These are phyloP conservation scores for Xylariaceae sp. DNA, from an alignment of 2,329 filamentous ascomycete species.

Conservation along the genomic window DNA sequence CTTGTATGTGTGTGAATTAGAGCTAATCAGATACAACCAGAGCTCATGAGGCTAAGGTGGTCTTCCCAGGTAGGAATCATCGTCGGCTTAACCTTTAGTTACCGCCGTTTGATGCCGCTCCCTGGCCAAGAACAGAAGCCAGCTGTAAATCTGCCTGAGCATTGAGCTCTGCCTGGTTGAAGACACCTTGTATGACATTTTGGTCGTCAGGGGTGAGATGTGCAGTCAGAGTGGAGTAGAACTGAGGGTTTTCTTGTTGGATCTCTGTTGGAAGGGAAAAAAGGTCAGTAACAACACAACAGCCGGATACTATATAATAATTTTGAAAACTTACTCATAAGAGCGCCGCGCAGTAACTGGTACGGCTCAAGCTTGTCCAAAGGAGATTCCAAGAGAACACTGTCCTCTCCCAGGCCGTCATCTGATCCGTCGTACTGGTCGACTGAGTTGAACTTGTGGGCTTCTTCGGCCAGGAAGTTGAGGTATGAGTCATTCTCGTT, in stretches of 20 bases:
- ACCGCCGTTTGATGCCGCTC: constrained; percentile 20
- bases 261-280: constrained; percentile 52
- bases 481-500: constrained; percentile 93
- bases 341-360: constrained; percentile 73
- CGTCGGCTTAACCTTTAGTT: constrained; percentile 1
- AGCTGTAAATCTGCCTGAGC: constrained; percentile 22
- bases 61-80: too few relatives aligned
- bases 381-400: constrained; percentile 85
- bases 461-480: constrained; percentile 93
- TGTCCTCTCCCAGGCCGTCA: constrained; percentile 88
- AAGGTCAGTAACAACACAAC: constrained; percentile 20
- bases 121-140: constrained; percentile 12
- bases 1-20: not conserved
- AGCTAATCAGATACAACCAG: not conserved
- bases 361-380: constrained; percentile 96
- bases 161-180: constrained; percentile 26
- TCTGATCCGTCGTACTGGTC: constrained; percentile 62
- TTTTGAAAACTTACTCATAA: constrained; percentile 63
- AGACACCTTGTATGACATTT: constrained; percentile 22
- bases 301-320: not conserved
- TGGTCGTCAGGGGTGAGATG: constrained; percentile 27
- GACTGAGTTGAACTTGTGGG: constrained; percentile 74
- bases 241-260: constrained; percentile 83
- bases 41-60: too few relatives aligned
- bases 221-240: constrained; percentile 75